phyloP scores from a whole-genome alignment of 768 basidiomycete species.

The Phylloporus sp. region DNA sequence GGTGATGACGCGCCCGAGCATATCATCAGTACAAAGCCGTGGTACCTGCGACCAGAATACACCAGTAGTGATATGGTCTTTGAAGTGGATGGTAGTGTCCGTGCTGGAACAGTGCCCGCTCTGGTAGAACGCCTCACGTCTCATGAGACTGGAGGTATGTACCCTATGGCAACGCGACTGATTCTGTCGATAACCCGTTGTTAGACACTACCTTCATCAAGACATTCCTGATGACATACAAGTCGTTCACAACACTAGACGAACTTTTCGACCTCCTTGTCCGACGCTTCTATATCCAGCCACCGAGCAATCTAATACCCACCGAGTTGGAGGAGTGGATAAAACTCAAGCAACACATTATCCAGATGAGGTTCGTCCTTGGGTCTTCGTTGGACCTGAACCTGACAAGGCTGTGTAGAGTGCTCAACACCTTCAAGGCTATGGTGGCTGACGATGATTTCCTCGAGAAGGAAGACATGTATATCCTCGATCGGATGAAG shows the following conservation, averaged over 20 bases:
- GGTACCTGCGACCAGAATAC: conserved; percentile 85
- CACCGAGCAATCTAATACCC: conserved; percentile 62
- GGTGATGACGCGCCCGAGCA: conserved; percentile 54
- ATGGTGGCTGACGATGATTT: conserved; percentile 84
- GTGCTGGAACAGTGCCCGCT: conserved; percentile 82
- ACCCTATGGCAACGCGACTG: not conserved
- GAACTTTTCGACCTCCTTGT: conserved; percentile 81
- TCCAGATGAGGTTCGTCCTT: conserved; percentile 72
- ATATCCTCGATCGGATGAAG: conserved; percentile 78
- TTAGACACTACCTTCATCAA: conserved; percentile 76
- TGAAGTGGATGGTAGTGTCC: conserved; percentile 78
- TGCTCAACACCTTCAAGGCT: conserved; percentile 85
- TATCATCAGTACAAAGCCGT: conserved; percentile 54
- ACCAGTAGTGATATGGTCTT: conserved; percentile 77
- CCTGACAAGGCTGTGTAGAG: conserved; percentile 36
- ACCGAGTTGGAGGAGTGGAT: conserved; percentile 75
- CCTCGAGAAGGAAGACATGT: conserved; percentile 81
- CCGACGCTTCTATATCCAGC: conserved; percentile 71
- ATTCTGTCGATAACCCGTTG: conserved; percentile 2
- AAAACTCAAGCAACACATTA: conserved; percentile 79
- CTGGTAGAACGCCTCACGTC: conserved; percentile 88
- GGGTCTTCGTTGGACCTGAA: not conserved
- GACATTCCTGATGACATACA: conserved; percentile 94
- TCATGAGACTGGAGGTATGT: conserved; percentile 81
- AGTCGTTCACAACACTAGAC: conserved; percentile 83